These are phyloP conservation scores for Phoenix dactylifera DNA, from an alignment of 176 grass and related monocot species.

Conservation along the genomic window DNA sequence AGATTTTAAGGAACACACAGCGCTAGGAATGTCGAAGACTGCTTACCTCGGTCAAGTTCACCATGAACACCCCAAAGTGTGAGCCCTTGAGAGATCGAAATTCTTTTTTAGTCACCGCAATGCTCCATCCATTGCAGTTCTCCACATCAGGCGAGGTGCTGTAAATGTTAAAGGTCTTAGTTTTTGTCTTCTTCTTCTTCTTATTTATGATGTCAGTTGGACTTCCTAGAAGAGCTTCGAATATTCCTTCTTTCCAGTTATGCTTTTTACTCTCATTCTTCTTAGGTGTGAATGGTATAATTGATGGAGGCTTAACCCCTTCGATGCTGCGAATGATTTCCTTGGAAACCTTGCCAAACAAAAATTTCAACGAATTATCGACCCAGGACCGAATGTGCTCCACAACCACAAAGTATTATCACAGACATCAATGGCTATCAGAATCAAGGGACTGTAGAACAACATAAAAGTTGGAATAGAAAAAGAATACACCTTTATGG, in stretches of 20 bases:
- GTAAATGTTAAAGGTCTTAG: slow-evolving; percentile 69
- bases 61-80: slow-evolving; percentile 66
- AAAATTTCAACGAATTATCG: background rate
- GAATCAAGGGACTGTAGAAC: too few relatives aligned
- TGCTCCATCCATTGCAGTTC: slow-evolving; percentile 92
- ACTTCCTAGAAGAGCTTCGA: slow-evolving; percentile 40
- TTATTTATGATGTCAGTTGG: slow-evolving; percentile 31
- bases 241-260: slow-evolving; percentile 42
- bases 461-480: too few relatives aligned
- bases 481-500: too few relatives aligned
- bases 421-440: background rate
- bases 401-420: background rate
- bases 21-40: too few relatives aligned
- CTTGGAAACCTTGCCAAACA: slow-evolving; percentile 25
- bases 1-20: too few relatives aligned
- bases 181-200: slow-evolving; percentile 62
- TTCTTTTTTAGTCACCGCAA: slow-evolving; percentile 46
- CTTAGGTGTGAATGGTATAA: slow-evolving; percentile 30
- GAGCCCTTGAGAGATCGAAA: slow-evolving; percentile 40
- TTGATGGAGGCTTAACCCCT: slow-evolving; percentile 26
- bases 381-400: background rate
- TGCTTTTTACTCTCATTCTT: slow-evolving; percentile 20
- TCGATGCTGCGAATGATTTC: slow-evolving; percentile 30
- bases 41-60: slow-evolving; percentile 69
- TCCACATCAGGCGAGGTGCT: slow-evolving; percentile 48